These are phyloP conservation scores for Schrenkiella parvula DNA, from an alignment of 345 rosid genomes.

Conservation along the genomic window DNA sequence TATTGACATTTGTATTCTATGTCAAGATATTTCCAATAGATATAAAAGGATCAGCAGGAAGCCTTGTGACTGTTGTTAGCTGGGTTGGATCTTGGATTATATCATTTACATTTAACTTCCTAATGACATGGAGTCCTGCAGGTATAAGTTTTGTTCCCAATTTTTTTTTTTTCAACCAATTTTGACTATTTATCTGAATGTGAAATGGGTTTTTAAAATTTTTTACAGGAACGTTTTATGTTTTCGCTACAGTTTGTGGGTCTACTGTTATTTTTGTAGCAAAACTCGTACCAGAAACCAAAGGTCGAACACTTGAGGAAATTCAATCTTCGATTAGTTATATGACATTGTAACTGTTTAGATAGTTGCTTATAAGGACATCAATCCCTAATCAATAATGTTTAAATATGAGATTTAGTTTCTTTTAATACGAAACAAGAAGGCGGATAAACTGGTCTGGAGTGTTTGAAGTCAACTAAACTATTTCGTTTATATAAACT, in stretches of 20 bases:
- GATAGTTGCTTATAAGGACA: too few species aligned
- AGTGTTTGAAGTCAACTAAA: too few species aligned
- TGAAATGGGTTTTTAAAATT: background rate
- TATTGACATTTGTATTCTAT: too few species aligned
- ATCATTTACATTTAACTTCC: slow-evolving; percentile 60
- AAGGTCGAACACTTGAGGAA: slow-evolving; percentile 63
- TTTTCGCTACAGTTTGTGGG: slow-evolving; percentile 52
- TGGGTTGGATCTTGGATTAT: slow-evolving; percentile 82
- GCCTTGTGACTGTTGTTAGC: slow-evolving; percentile 70
- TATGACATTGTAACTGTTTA: background rate
- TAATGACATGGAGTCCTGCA: slow-evolving; percentile 16
- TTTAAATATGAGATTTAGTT: too few species aligned
- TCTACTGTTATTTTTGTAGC: slow-evolving; percentile 53
- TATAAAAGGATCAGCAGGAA: slow-evolving; percentile 81
- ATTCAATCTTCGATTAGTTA: slow-evolving; percentile 46
- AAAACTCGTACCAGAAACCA: slow-evolving; percentile 73
- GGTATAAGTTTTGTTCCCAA: background rate
- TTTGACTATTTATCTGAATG: background rate
- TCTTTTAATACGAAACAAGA: too few species aligned
- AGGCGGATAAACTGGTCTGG: too few species aligned
- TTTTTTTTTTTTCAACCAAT: background rate
- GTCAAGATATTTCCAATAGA: slow-evolving; percentile 70
- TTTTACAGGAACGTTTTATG: slow-evolving; percentile 57
- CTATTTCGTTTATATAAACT: too few species aligned
- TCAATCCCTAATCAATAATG: too few species aligned